Evolutionary conservation across 2,329 filamentous ascomycete species (phyloP), one percentile per base, ranked within the genome.

Genomic region (Colletotrichum sp.): DNA sequence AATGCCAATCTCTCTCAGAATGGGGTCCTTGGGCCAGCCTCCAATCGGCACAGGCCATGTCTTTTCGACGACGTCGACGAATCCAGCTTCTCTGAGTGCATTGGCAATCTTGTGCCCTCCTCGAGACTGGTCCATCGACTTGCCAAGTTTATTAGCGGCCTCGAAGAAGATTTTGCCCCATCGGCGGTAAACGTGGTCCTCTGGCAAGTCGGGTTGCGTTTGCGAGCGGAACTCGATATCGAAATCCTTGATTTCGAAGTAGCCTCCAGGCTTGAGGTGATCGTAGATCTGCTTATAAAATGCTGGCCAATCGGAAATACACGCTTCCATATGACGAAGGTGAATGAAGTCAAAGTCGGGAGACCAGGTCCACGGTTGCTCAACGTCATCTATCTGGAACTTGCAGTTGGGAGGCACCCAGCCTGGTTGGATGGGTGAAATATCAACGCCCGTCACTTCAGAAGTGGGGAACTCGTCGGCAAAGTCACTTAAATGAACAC

Each of bases 331-430:
- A 75, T 89, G 84, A 31, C 87, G 86, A 3, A 87, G 87, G 78
- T 91, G 90, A 70, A 92, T 87, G 77, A 87, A 90, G 80, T 93
- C 90, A 77, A 90, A 89, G 76, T 75, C 87, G 73, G 85, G 83
- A 6, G 69, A 9, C 78, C 82, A 90, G 81, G 83, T 90, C 84
- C 84, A 86, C 0, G 82, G 81, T 5, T 79, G 84, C 74, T 90
- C 89, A 55, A 89, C 88, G 77, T 93, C 91, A 77, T 93, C 91
- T 58, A 93, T 87, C 70, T 92, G 59, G 16, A 90, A 91, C 15
- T 82, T 83, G 36, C 80, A 51, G 63, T 93, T 93, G 36, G 86
- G 84, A 3, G 90, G 90, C 3, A 91, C 85, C 82, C 88, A 88
- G 29, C 81, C 82, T 2, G 89, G 88, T 75, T 91, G 89, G 18